Evolutionary conservation across 768 basidiomycete genomes (phyloP), one percentile per base, ranked within the genome.

Genomic region (Boletus coccyginus): DNA sequence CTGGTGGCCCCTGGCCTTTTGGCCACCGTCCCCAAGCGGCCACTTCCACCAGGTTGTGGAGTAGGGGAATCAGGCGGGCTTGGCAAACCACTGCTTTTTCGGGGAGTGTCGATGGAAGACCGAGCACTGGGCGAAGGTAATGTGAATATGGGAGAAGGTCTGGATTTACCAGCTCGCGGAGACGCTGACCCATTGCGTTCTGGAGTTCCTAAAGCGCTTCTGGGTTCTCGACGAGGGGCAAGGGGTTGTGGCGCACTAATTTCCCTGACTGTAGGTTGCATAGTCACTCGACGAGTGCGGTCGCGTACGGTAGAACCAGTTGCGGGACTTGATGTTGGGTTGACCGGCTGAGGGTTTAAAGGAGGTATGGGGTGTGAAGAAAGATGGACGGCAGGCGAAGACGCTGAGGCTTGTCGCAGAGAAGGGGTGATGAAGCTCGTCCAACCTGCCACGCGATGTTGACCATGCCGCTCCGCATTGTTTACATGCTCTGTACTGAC

Each of bases 301-400:
- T 78, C 77, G 53, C 77, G 76, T 24, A 75, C 64, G 35, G 81
- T 81, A 16, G 83, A 78, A n/a, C 72, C 73, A 21, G 80, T 70
- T 35, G 69, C 73, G 55, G 77, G 71, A 60, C 74, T 75, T 40
- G 81, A 78, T 19, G 81, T 76, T 27, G 82, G 78, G 47, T 78
- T 77, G 52, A 76, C 73, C 19, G 79, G 69, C 56, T 77, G 79
- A 40, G 80, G 79, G 65, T 75, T 78, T n/a, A 80, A 77, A 36
- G 84, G 81, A 49, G 81, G 79, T 49, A 78, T 64, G 35, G 81
- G 74, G 71, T 81, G 79, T 29, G 84, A 83, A 49, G 81, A 81
- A 53, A 86, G 77, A 64, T 87, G 85, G 43, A 92, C 70, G 31
- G 85, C 79, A 51, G 90, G 89, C 21, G 88, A 88, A 54, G 89